These are phyloP conservation scores for Botrytis tulipae DNA, from an alignment of 2,329 filamentous ascomycete species.

Conservation along the genomic window DNA sequence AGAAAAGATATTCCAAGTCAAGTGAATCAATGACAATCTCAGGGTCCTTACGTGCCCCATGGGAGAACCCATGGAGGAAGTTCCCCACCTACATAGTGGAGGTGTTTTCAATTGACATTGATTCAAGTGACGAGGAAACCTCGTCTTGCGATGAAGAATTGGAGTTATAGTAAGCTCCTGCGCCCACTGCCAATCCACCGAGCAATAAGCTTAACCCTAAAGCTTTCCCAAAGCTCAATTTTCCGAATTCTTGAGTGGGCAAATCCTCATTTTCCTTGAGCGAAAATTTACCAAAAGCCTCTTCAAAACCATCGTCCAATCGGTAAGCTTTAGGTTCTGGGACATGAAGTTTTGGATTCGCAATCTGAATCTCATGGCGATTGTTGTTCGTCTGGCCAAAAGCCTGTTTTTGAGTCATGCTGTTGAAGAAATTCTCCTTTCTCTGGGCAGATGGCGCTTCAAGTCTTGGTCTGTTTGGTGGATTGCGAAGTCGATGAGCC, in stretches of 20 bases:
- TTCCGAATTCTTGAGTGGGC: neutral
- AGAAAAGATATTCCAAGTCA: neutral
- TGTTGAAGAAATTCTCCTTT: conserved; percentile 52
- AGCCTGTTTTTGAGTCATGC: conserved; percentile 22
- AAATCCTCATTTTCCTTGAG: neutral
- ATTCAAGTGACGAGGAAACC: conserved; percentile 5
- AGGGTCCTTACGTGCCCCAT: conserved; percentile 5
- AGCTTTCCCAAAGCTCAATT: neutral
- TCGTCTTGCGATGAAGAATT: neutral
- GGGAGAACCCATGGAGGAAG: neutral
- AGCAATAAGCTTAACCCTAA: conserved; percentile 1
- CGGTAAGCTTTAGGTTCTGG: neutral
- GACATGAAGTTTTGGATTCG: conserved; percentile 41
- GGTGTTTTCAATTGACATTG: conserved; percentile 10
- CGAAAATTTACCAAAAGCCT: conserved; percentile 5
- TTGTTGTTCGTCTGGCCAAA: neutral
- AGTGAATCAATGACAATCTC: neutral
- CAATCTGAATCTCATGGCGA: conserved; percentile 46
- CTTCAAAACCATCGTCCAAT: conserved; percentile 1
- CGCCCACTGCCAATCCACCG: conserved; percentile 3
- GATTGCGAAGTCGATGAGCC: conserved; percentile 60
- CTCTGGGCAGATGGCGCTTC: conserved; percentile 46
- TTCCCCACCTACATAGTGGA: conserved; percentile 14
- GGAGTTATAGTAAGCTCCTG: neutral
- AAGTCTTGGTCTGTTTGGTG: conserved; percentile 55